Base-by-base conservation (phyloP, 257 asterid species). In the Paulownia fortunei region DNA sequence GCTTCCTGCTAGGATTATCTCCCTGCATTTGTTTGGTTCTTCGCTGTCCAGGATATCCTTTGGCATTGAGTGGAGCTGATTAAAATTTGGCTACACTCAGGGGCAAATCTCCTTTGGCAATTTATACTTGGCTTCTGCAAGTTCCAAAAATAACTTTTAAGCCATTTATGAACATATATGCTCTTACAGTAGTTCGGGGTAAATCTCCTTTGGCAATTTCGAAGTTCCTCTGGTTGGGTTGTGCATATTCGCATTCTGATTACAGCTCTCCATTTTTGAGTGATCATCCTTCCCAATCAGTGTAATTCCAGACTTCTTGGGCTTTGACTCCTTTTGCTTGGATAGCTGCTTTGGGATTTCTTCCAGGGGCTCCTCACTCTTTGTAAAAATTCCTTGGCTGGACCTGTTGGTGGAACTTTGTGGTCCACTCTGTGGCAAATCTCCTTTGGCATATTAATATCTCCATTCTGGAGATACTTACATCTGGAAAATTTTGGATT, bases 41-140 rank as follows among this genome's bases (percentile, higher is more conserved):
- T 74, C 76, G 26, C 81, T 74, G 64, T 49, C 80, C 47, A 36
- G 34, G 70, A 49, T 78, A 81, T 55, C 64, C 64, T 87, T 82
- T 66, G 87, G 85, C 81, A 80, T 76, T 49, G 34, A 71, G 73
- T 83, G 78, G 61, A 77, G 85, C 82, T 64, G 78, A 66, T 41
- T 37, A 64, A 59, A 13, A 54, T 58, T 80, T 61, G 54, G 79
- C 58, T 78, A 72, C 74, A 64, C 55, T 80, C n/a, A 8, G 67
- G 85, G 90, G 86, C 86, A 88, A 84, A 82, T 90, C 92, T 90
- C 87, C 92, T 89, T 88, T 85, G 90, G 94, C 91, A 91, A 82
- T 73, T 56, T 54, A 12, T 41, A 26, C 76, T 36, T 65, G 84
- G 76, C 79, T 62, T 72, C 78, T 75, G 82, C 30, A 47, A 39